phyloP scores from a whole-genome alignment of 805 yeast genomes.

The Yarrowia divulgata region DNA sequence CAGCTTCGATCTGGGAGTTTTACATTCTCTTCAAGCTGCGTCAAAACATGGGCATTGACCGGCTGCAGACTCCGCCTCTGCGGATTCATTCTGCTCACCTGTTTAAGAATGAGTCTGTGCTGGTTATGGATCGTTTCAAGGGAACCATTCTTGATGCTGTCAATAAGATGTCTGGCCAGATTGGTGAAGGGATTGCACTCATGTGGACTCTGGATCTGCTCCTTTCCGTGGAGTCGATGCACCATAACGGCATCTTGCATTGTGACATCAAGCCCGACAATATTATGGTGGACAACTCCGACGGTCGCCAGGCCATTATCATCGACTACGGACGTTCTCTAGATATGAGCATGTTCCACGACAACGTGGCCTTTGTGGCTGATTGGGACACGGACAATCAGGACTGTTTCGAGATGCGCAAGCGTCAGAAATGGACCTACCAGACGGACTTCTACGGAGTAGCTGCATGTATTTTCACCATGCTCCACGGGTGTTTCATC shows the following conservation, averaged over 20 bases:
- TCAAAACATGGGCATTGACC: slow-evolving; percentile 40
- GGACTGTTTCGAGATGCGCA: slow-evolving; percentile 75
- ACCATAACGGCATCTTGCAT: slow-evolving; percentile 71
- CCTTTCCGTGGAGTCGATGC: slow-evolving; percentile 66
- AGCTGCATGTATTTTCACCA: slow-evolving; percentile 73
- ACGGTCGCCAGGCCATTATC: slow-evolving; percentile 56
- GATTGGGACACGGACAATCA: slow-evolving; percentile 68
- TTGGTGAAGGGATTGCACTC: slow-evolving; percentile 68
- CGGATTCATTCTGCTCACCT: slow-evolving; percentile 56
- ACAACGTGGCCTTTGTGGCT: slow-evolving; percentile 61
- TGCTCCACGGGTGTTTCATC: slow-evolving; percentile 74
- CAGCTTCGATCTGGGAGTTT: slow-evolving; percentile 81
- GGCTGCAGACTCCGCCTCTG: slow-evolving; percentile 4
- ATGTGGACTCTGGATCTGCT: slow-evolving; percentile 72
- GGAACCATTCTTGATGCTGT: slow-evolving; percentile 79
- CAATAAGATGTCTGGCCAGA: slow-evolving; percentile 54
- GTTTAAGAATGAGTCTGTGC: slow-evolving; percentile 71
- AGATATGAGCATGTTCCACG: slow-evolving; percentile 66
- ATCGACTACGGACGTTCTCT: slow-evolving; percentile 86
- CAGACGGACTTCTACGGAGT: slow-evolving; percentile 86
- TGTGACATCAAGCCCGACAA: slow-evolving; percentile 89
- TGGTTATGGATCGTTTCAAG: slow-evolving; percentile 66
- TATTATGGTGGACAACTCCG: slow-evolving; percentile 66
- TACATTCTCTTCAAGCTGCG: slow-evolving; percentile 70
- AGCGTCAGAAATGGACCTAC: slow-evolving; percentile 69